Evolutionary conservation across 352 stramenopile species (phyloP), one percentile per base, ranked within the genome.

Genomic region (Phytophthora pistaciae): DNA sequence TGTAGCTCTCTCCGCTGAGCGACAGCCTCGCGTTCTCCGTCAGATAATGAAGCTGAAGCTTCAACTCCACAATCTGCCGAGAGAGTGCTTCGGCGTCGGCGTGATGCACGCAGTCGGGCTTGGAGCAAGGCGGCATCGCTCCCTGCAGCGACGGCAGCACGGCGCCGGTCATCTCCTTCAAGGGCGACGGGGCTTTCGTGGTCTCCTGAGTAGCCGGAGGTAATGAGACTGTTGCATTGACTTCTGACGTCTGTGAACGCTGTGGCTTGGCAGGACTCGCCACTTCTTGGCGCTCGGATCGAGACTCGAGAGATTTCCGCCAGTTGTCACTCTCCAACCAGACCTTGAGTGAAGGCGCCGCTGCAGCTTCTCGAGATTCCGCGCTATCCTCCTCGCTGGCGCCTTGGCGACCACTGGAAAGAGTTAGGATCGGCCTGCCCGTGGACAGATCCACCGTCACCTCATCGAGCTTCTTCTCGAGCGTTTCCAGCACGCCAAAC

Each of bases 51-150:
- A 92, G 60, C 60, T 91, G 85, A 7, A 93, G 74, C 63, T 94
- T 94, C 21, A 93, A 83, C 64, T 94, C 84, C 31, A 93, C 84
- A 25, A 94, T 87, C 68, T 91, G 82, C 6, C 84, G 79, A 5
- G 84, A 90, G 3, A 93, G 48, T 1, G 78, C 79, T 55, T 94
- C 83, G 1, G 86, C 78, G 40, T 92, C 82, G 21, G 82, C 56
- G 10, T 82, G 83, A 27, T 90, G 83, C 23, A 91, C 83, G 53
- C 85, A 93, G 29, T 79, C 52, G 25, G 60, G 71, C 3, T 56
- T 72, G 9, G 53, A 75, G 63, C 78, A 77, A 44, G 58, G 20
- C 5, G 46, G 49, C 7, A 64, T 56, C 54, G 44, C 46, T 40
- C 31, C 57, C 40, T 76, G 59, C 5, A 60, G 38, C 21, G 38